phyloP scores from a whole-genome alignment of 768 basidiomycete genomes.

The Amanita rubescens region DNA sequence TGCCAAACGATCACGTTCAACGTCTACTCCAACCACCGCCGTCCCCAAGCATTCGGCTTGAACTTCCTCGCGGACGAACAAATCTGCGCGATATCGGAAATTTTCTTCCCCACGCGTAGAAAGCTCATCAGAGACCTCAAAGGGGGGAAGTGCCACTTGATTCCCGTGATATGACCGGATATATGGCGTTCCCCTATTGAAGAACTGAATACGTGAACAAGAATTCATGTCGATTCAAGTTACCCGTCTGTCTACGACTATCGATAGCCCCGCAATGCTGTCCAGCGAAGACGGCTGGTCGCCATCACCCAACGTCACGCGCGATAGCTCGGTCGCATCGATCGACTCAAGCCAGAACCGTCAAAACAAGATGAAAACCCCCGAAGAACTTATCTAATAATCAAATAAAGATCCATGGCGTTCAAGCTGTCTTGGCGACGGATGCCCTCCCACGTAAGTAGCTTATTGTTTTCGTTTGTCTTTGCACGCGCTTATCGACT shows the following conservation, averaged over 20 bases:
- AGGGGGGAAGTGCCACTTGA: neutral
- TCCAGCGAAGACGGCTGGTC: neutral
- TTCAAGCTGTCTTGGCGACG: neutral
- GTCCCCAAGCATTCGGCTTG: neutral
- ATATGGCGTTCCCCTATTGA: neutral
- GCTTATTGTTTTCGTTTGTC: neutral
- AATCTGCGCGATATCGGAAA: constrained; percentile 6
- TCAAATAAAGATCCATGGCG: neutral
- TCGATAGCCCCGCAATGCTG: neutral
- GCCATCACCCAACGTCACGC: neutral
- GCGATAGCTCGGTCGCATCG: neutral
- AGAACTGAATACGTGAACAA: neutral
- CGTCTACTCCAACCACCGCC: neutral
- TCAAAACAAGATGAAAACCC: neutral
- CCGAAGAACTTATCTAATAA: neutral
- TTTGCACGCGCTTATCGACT: too few species aligned
- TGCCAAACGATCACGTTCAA: constrained; percentile 4
- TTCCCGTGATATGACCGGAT: constrained; percentile 1
- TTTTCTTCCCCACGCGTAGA: neutral
- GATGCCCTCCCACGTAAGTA: neutral
- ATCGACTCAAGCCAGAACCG: neutral
- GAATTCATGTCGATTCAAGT: neutral
- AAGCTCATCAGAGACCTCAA: constrained; percentile 1
- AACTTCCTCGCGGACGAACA: neutral
- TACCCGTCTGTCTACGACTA: neutral